Base-by-base conservation (phyloP, 73 alveolate species). In the Paramecium octaurelia region DNA sequence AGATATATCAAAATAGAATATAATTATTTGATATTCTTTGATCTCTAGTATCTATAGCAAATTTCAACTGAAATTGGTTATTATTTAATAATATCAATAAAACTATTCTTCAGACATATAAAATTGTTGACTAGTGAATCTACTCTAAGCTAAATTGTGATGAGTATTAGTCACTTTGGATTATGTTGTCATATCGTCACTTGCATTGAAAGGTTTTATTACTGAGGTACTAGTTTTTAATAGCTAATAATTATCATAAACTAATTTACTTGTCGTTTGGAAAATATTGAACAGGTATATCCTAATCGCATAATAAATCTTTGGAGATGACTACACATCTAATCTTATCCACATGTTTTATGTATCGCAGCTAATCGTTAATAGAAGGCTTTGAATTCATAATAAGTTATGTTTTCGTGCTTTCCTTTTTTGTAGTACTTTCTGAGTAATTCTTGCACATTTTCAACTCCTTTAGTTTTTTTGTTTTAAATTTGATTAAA, bases 261-360 rank as follows among this genome's bases (percentile, higher is more conserved):
- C 38, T 1, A 1, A 24, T 11, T 11, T 80, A 80, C 91, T 46
- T 80, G 31, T 80, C 91, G 43, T 46, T 64, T 80, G 3, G 71
- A 23, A 46, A 80, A 80, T 80, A 43, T 23, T 23, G 70, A 18
- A 43, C 76, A 80, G 1, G 91, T 80, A 24, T 31, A 43, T 8
- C 91, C 91, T 80, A 80, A 46, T 46, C 91, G 48, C 91, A 80
- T 80, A 40, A 80, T 80, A 35, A 80, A 80, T 48, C 91, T 80
- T 46, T 44, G 24, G 9, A 80, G 75, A 48, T 80, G 91, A 20
- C 11, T 20, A 44, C 91, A 80, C 70, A 80, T 80, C 29, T 11
- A n/a, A 43, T 34, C 75, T 44, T 40, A 44, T 44, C 91, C 91
- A 48, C 91, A 80, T 27, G 16, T 31, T 46, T 80, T 80, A 48